phyloP scores from a whole-genome alignment of 345 rosid species.

The Bruguiera parviflora region DNA sequence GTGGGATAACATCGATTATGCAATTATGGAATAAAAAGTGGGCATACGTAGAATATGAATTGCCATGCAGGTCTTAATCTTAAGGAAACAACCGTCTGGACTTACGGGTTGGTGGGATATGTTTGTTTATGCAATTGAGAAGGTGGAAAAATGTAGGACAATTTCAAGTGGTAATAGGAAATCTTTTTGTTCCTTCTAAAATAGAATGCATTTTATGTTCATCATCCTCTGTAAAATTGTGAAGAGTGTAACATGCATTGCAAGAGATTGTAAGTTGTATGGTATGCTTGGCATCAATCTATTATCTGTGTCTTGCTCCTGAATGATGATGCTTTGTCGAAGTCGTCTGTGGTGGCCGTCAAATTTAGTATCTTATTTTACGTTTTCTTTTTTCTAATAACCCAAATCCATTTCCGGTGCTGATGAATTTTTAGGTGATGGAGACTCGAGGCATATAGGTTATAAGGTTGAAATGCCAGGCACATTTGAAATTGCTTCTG shows the following conservation, averaged over 20 bases:
- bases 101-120: no score
- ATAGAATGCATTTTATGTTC: no score
- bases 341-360: no score
- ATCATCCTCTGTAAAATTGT: no score
- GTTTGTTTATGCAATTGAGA: background rate
- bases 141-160: background rate
- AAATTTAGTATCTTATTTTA: no score
- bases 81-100: no score
- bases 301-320: background rate
- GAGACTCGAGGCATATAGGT: conserved; percentile 80
- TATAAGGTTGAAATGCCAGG: conserved; percentile 66
- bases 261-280: background rate
- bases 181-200: no score
- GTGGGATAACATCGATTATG: no score
- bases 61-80: no score
- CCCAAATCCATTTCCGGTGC: background rate
- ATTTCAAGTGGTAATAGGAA: background rate
- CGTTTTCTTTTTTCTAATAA: background rate
- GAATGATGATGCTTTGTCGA: background rate
- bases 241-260: no score
- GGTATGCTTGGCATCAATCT: background rate
- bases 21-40: no score
- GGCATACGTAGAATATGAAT: no score
- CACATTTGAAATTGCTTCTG: conserved; percentile 72
- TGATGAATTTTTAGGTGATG: conserved; percentile 55